A percentile compares a stretch with the other conserved stretches of the same genome.
phyloP scores from a whole-genome alignment of 305 asterid genomes.

The Coffea humblotiana region DNA sequence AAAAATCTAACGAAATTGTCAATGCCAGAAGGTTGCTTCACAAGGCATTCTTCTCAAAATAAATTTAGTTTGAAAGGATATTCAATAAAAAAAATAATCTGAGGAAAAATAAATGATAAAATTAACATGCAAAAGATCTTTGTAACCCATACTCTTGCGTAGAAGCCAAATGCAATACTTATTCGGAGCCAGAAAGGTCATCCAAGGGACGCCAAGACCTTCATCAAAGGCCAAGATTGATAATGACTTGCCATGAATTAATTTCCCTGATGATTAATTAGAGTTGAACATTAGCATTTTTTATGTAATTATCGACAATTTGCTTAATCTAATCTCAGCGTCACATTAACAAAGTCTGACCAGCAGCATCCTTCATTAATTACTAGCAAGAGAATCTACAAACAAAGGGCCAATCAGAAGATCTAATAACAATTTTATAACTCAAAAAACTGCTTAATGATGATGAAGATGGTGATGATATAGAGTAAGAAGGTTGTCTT shows the following conservation, averaged over 20 bases:
- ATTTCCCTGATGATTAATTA: slow-evolving; percentile 1
- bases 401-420: background rate
- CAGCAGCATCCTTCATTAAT: background rate
- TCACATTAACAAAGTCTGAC: slow-evolving; percentile 19
- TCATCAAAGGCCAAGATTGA: slow-evolving; percentile 26
- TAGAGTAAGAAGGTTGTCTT: background rate
- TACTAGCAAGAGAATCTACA: background rate
- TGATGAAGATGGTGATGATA: background rate
- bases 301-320: background rate
- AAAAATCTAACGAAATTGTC: background rate
- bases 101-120: too few species aligned
- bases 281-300: background rate
- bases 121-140: background rate
- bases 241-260: slow-evolving; percentile 15
- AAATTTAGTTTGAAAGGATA: background rate
- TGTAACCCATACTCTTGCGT: background rate
- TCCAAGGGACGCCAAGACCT: slow-evolving; percentile 21
- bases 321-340: slow-evolving; percentile 6
- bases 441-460: background rate
- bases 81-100: background rate
- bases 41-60: slow-evolving; percentile 1
- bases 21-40: background rate
- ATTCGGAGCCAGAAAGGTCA: slow-evolving; percentile 36
- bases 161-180: background rate
- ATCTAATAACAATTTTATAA: background rate